Percentiles rank a stretch among this genome's conserved stretches.
phyloP scores from a whole-genome alignment of 2,329 filamentous ascomycete genomes.

The Talaromyces sp. region DNA sequence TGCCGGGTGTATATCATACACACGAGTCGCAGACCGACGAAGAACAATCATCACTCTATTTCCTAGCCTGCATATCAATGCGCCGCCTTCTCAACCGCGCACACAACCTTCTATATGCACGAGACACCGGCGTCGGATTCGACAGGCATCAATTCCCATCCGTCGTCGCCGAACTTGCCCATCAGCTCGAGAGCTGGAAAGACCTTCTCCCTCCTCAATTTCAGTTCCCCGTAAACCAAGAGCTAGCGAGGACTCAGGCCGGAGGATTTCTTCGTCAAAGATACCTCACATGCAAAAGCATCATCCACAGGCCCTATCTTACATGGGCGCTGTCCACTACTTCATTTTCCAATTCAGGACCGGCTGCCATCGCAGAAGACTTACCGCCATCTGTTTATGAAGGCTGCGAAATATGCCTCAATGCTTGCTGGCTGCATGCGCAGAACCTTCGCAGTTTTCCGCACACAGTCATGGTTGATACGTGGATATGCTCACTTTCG shows the following conservation, averaged over 20 bases:
- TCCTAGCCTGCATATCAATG: conserved; percentile 51
- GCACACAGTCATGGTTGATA: conserved; percentile 53
- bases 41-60: conserved; percentile 52
- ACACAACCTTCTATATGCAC: conserved; percentile 46
- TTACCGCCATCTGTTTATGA: conserved; percentile 36
- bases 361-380: conserved; percentile 22
- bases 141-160: conserved; percentile 47
- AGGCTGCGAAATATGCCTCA: conserved; percentile 47
- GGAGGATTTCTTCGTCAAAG: conserved; percentile 51
- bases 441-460: conserved; percentile 48
- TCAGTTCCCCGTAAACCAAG: conserved; percentile 34
- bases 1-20: conserved; percentile 49
- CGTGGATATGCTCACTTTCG: conserved; percentile 56
- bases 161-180: conserved; percentile 42
- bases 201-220: conserved; percentile 30
- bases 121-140: conserved; percentile 45
- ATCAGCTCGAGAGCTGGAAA: conserved; percentile 37
- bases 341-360: neutral
- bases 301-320: conserved; percentile 53
- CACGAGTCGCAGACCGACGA: conserved; percentile 40
- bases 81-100: conserved; percentile 27
- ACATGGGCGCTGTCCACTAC: conserved; percentile 48
- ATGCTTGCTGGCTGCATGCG: conserved; percentile 50
- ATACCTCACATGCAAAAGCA: conserved; percentile 52
- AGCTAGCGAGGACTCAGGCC: conserved; percentile 38